Evolutionary conservation across 2,329 filamentous ascomycete species (phyloP), one percentile per base, ranked within the genome.

Genomic region (Cercospora janseana): DNA sequence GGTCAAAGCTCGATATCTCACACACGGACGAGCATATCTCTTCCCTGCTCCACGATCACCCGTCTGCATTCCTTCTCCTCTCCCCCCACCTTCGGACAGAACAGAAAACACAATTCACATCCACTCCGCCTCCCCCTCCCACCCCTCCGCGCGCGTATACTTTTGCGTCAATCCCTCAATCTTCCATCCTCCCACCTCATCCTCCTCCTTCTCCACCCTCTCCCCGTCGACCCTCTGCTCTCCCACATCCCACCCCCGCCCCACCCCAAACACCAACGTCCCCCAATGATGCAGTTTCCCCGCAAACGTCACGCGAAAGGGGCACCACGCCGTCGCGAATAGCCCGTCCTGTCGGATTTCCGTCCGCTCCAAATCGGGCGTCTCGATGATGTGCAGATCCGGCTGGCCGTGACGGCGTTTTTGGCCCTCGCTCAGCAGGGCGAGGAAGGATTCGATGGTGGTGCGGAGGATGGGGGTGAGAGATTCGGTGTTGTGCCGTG

Each of bases 211-310:
- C 45, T 41, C 32, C 34, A 15, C 18, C 38, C 31, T 26, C 49
- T 32, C 50, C 52, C 55, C 53, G 21, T 57, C 54, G 45, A 59
- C 48, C 34, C 40, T 57, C 55, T 52, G 56, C 24, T 44, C 40
- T 15, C 40, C 51, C 46, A 49, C 45, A 35, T 38, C 34, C 16
- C 18, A 34, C 31, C 21, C 49, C 28, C 50, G 52, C 21, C 42
- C 55, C 12, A 55, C 43, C 9, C 52, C 57, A 35, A 44, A 59
- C 15, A 55, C 49, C 34, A 59, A 49, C 7, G 29, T 53, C 18
- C 57, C 57, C 42, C 55, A 59, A 46, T 59, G 57, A 52, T 59
- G 57, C 52, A 59, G 35, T 15, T 50, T 45, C 20, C 55, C 57
- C 52, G 57, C 57, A 48, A 59, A 59, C 2, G 52, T 57, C 34